Evolutionary conservation across 1,284 basidiomycete genomes (phyloP).

Genomic region (Tetrapyrgos nigripes): DNA sequence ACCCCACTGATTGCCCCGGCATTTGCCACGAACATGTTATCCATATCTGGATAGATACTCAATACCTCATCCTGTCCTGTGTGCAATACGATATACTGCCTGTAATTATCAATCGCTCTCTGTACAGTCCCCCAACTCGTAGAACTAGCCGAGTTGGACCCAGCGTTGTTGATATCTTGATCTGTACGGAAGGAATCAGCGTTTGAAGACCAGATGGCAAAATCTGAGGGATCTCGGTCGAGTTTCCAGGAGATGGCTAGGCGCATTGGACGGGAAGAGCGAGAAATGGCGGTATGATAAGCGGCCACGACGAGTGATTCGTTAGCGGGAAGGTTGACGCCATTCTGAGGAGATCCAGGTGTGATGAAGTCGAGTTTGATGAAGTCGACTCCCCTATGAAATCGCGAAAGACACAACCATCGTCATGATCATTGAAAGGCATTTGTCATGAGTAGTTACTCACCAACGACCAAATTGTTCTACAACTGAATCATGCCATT

Average conservation of each 20-base stretch:
- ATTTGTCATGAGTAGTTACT: too few species aligned
- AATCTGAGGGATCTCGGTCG: slow-evolving; percentile 9
- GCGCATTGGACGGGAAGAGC: slow-evolving; percentile 15
- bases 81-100: slow-evolving; percentile 16
- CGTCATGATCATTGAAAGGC: too few species aligned
- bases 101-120: slow-evolving; percentile 18
- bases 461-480: slow-evolving; percentile 14
- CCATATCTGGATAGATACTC: slow-evolving; percentile 18
- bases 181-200: slow-evolving; percentile 19
- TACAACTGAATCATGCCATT: slow-evolving; percentile 18
- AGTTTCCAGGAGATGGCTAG: slow-evolving; percentile 19
- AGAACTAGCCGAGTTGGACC: neutral
- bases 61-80: slow-evolving; percentile 11
- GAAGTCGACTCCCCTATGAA: slow-evolving; percentile 15
- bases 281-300: slow-evolving; percentile 14
- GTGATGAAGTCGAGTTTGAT: slow-evolving; percentile 22
- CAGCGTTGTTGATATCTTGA: slow-evolving; percentile 20
- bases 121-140: slow-evolving; percentile 16
- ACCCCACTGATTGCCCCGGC: slow-evolving; percentile 5
- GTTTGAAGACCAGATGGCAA: slow-evolving; percentile 11
- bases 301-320: slow-evolving; percentile 9
- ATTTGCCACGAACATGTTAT: slow-evolving; percentile 17
- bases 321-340: slow-evolving; percentile 12
- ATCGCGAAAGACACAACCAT: neutral
- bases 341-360: slow-evolving; percentile 17